Percentiles rank a stretch among this genome's conserved stretches.
Evolutionary conservation across 805 yeast genomes (phyloP).

Genomic region (Candida quercuum): DNA sequence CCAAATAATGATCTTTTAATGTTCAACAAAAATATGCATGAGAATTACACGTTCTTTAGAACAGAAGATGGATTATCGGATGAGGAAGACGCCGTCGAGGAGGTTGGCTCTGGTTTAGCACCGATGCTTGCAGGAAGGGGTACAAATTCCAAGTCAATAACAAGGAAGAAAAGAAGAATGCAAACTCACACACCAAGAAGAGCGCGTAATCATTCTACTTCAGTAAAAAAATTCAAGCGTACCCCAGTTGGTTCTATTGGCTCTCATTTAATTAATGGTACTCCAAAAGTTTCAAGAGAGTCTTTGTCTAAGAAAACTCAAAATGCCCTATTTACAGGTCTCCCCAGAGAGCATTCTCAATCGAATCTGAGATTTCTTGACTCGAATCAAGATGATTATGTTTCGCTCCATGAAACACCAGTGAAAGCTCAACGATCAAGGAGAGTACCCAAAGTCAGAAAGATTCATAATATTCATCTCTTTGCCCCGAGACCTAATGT

Average conservation of each 20-base stretch:
- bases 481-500: conserved; percentile 8
- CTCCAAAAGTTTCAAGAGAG: background rate
- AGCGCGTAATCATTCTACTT: too few relatives aligned
- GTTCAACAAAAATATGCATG: background rate
- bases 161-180: background rate
- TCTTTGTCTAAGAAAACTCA: background rate
- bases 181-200: background rate
- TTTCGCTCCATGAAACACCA: background rate
- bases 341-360: too few relatives aligned
- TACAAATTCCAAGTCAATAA: background rate
- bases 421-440: background rate
- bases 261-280: background rate
- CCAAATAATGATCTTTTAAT: conserved; percentile 4
- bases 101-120: conserved; percentile 4
- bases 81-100: conserved; percentile 8
- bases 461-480: conserved; percentile 1
- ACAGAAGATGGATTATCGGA: background rate
- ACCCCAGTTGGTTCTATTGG: background rate
- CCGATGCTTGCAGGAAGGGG: conserved; percentile 9
- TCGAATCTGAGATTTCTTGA: too few relatives aligned
- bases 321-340: too few relatives aligned
- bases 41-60: background rate
- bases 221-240: background rate
- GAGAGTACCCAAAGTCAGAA: background rate
- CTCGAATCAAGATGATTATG: background rate